Conservation (phyloP, 2,329 filamentous ascomycete genomes). For the Colletotrichum cuscutae region DNA sequence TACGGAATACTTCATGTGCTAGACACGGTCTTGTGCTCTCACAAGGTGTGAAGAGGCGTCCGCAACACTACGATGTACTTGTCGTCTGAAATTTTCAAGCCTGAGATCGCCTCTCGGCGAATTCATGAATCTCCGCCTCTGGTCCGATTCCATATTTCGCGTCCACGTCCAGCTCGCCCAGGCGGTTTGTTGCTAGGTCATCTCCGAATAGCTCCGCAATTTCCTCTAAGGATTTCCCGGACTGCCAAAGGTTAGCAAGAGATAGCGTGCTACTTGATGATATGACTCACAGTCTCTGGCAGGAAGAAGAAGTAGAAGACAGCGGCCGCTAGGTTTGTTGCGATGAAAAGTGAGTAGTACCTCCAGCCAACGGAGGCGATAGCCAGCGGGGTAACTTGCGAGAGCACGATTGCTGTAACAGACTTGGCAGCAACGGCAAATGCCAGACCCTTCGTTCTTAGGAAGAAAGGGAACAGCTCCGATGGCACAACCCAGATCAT, state of each 20-base stretch:
- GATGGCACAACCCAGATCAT: slow-evolving; percentile 46
- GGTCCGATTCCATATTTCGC: slow-evolving; percentile 16
- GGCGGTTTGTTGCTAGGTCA: slow-evolving; percentile 10
- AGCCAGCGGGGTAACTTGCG: slow-evolving; percentile 47
- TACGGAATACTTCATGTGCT: no score
- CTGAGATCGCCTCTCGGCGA: not conserved
- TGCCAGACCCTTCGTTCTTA: slow-evolving; percentile 42
- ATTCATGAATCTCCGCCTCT: slow-evolving; percentile 11
- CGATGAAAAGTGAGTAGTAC: slow-evolving; percentile 51
- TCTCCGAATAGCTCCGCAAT: slow-evolving; percentile 42
- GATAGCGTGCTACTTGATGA: not conserved
- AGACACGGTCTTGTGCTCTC: not conserved
- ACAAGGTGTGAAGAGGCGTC: not conserved
- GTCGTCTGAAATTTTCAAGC: not conserved
- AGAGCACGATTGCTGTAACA: slow-evolving; percentile 42
- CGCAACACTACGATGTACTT: not conserved
- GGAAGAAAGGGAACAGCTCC: slow-evolving; percentile 43
- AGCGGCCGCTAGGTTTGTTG: slow-evolving; percentile 41
- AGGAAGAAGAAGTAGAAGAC: slow-evolving; percentile 46
- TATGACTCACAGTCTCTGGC: slow-evolving; percentile 33
- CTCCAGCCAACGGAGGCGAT: slow-evolving; percentile 48
- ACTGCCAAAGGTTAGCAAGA: slow-evolving; percentile 2
- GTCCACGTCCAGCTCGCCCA: slow-evolving; percentile 26
- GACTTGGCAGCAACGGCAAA: slow-evolving; percentile 45
- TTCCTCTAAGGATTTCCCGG: slow-evolving; percentile 38